phyloP scores from a whole-genome alignment of 805 yeast genomes.

The Saturnispora silvae region DNA sequence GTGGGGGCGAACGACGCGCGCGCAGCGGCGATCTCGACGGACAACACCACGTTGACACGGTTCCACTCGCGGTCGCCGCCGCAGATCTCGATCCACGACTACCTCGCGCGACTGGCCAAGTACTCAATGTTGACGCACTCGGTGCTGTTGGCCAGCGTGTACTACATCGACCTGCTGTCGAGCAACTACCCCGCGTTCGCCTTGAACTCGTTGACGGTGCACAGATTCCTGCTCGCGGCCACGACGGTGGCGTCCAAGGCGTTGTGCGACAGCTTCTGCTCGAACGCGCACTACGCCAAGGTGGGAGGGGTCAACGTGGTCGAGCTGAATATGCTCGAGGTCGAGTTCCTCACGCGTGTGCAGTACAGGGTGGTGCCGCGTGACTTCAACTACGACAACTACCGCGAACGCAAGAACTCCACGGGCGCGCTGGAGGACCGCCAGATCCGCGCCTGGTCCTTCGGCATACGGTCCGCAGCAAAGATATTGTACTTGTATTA shows the following conservation, averaged over 20 bases:
- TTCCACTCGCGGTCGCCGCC: conserved; percentile 95
- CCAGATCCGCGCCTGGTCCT: conserved; percentile 15
- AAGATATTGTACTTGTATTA: conserved; percentile 40
- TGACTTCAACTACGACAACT: conserved; percentile 28
- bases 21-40: conserved; percentile 24
- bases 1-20: conserved; percentile 59
- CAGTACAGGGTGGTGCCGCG: conserved; percentile 67
- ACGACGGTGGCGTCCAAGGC: conserved; percentile 88
- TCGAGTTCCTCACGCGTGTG: conserved; percentile 74
- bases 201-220: conserved; percentile 85
- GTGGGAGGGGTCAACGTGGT: conserved; percentile 87
- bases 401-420: conserved; percentile 17
- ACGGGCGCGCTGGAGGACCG: conserved; percentile 16
- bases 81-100: conserved; percentile 67
- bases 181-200: conserved; percentile 71
- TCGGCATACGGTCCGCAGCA: conserved; percentile 25
- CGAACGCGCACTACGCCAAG: conserved; percentile 87
- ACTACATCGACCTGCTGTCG: conserved; percentile 79
- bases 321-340: conserved; percentile 79
- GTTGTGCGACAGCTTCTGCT: conserved; percentile 86
- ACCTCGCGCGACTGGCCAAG: conserved; percentile 64
- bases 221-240: conserved; percentile 80
- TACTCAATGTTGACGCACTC: conserved; percentile 82
- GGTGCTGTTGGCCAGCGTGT: conserved; percentile 71
- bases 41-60: conserved; percentile 51